Evolutionary conservation across 1,284 basidiomycete species (phyloP), one percentile per base, ranked within the genome.

Genomic region (Heterobasidion irregulare): DNA sequence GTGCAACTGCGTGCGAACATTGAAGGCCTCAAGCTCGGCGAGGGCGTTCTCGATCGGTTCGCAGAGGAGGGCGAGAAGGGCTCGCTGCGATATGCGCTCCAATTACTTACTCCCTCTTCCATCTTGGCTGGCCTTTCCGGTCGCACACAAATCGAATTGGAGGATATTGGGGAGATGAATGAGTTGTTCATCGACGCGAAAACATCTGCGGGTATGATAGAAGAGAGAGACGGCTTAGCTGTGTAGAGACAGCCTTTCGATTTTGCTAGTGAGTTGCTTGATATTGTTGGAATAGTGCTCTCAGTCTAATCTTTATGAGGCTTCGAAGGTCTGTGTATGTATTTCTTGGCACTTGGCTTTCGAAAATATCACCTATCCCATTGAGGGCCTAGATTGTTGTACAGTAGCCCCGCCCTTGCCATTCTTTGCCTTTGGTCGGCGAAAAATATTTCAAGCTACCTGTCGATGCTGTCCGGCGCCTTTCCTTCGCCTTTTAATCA

Each of bases 121-220:
- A 97, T 98, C 63, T 78, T 98, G 2, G 84, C 93, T 5, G 75
- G 78, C 49, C 72, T 94, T 13, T 78, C 80, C 0, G 94, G 94
- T 2, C 83, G 92, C 57, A 77, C 74, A 26, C 87, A 94, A 64
- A 92, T 99, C 56, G 80, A 84, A 55, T 72, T 86, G 9, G 89
- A 95, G 58, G 96, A 99, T 67, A 84, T 99, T 52, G 77, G 78
- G 19, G 94, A 98, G 76, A 90, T 94, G 84, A 87, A 87, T 58
- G 91, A 94, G 67, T 77, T 99, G 19, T 99, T 99, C 78, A 75
- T 98, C 62, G 95, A 98, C 69, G 94, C 95, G 7, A 95, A 94
- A 67, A 85, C 86, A 0, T 85, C 82, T 58, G 86, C 87, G 9
- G 69, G 70, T 35, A 75, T 80, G 61, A 85, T 89, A 57, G 63